Evolutionary conservation across 805 yeast genomes (phyloP), one percentile per base, ranked within the genome.

Genomic region (Wickerhamiella sergipiensis): DNA sequence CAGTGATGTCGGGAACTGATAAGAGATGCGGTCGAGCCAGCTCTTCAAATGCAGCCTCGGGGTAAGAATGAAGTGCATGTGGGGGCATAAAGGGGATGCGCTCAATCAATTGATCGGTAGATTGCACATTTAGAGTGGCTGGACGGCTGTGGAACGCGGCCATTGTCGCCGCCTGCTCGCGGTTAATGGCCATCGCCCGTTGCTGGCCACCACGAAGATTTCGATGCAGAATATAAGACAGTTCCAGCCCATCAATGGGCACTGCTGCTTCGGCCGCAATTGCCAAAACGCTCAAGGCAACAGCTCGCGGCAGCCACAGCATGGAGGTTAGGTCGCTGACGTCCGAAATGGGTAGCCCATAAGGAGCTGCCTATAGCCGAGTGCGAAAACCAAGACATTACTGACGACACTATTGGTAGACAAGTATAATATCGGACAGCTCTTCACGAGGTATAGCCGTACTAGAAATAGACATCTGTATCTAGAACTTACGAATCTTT

Each of bases 1-100:
- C 95, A 1, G 79, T 69, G 8, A 90, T 68, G 57, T 92, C 78
- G 0, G 98, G 98, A 0, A 83, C 75, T 1, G 71, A 49, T 1
- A 81, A 36, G 40, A 36, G 18, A 4, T 36, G 19, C 7, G 40
- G 40, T 13, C 13, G 18, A 4, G 17, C 7, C 5, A 36, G 40
- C 15, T 29, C 33, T 9, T 7, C 33, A 12, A 29, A 29, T 29
- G 3, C 9, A 12, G 15, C 15, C 9, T 29, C 33, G 12, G 33
- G 33, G 8, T 24, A 8, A 29, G 33, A 8, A 6, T 29, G 33
- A 18, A 36, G 13, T 15, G 17, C 19, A 36, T n/a, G 7, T n/a
- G 40, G 40, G 9, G 18, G 19, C 19, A n/a, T n/a, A 36, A n/a
- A 36, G 2, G 40, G 40, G 19, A 17, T 36, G 40, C 40, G 40